phyloP scores from a whole-genome alignment of 257 asterid genomes.

The Thymus mandschuricus region DNA sequence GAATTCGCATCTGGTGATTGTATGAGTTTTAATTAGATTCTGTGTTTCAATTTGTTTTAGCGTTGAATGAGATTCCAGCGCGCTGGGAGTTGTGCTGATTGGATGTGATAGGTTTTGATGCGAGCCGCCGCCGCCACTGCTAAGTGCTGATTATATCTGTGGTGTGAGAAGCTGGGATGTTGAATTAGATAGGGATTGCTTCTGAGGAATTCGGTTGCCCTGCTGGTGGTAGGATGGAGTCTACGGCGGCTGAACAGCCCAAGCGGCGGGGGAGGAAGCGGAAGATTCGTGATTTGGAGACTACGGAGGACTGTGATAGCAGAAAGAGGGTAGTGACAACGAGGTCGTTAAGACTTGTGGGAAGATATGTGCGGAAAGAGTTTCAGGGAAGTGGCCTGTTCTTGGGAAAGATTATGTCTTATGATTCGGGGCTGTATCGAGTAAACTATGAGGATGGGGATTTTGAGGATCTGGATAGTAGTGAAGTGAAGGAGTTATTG shows the following conservation, averaged over 20 bases:
- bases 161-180: constrained; percentile 30
- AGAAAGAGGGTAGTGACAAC: constrained; percentile 51
- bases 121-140: constrained; percentile 1
- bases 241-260: constrained; percentile 38
- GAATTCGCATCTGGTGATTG: neutral
- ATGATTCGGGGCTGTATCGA: constrained; percentile 76
- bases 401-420: constrained; percentile 66
- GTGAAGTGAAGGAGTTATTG: constrained; percentile 58
- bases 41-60: constrained; percentile 7
- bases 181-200: constrained; percentile 35
- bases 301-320: constrained; percentile 49
- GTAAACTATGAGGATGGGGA: constrained; percentile 87
- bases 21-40: neutral
- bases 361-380: constrained; percentile 74
- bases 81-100: constrained; percentile 28
- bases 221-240: constrained; percentile 52
- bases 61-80: constrained; percentile 21
- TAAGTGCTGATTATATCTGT: constrained; percentile 19
- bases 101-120: constrained; percentile 37
- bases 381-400: constrained; percentile 68
- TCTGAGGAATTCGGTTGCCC: constrained; percentile 31
- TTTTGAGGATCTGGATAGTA: constrained; percentile 73
- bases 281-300: constrained; percentile 56
- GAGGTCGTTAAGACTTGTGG: constrained; percentile 60
- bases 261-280: constrained; percentile 80